Conservation (phyloP, 805 yeast species). For the Wickerhamiella allomyrinae region DNA sequence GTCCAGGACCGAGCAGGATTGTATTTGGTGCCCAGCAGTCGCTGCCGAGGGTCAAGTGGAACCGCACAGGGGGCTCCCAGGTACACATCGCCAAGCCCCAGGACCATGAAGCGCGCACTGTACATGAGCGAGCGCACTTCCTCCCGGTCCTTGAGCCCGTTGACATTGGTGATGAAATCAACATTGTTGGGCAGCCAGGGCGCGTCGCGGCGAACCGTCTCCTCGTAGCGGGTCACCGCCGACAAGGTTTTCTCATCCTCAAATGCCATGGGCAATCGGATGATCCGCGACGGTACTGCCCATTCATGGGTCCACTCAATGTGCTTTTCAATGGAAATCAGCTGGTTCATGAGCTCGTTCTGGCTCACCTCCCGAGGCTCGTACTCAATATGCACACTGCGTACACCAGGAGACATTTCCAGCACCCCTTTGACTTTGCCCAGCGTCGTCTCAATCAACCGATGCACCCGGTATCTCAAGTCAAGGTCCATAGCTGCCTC, state of each 20-base stretch:
- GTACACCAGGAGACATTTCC: slow-evolving; percentile 95
- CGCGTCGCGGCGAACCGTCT: slow-evolving; percentile 82
- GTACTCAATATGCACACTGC: slow-evolving; percentile 83
- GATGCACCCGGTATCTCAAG: slow-evolving; percentile 70
- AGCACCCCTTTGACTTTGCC: slow-evolving; percentile 60
- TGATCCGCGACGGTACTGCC: slow-evolving; percentile 69
- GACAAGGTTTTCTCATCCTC: slow-evolving; percentile 82
- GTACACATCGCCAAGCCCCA: slow-evolving; percentile 94
- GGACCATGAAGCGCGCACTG: slow-evolving; percentile 77
- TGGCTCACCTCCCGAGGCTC: slow-evolving; percentile 54
- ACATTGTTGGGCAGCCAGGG: slow-evolving; percentile 98
- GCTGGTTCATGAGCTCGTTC: slow-evolving; percentile 41
- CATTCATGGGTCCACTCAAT: slow-evolving; percentile 43
- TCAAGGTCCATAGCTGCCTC: slow-evolving; percentile 76
- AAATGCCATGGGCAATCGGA: slow-evolving; percentile 89
- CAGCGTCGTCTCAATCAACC: slow-evolving; percentile 59
- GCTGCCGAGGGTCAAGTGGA: slow-evolving; percentile 92
- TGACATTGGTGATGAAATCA: slow-evolving; percentile 82
- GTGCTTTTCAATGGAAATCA: slow-evolving; percentile 63
- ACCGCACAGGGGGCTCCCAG: slow-evolving; percentile 98
- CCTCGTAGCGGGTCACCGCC: slow-evolving; percentile 82
- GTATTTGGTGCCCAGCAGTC: slow-evolving; percentile 83
- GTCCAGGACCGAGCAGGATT: slow-evolving; percentile 94
- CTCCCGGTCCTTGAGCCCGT: slow-evolving; percentile 53
- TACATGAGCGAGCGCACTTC: slow-evolving; percentile 75